Evolutionary conservation across 2,329 filamentous ascomycete genomes (phyloP).

Genomic region (Colletotrichum gloeosporioides): DNA sequence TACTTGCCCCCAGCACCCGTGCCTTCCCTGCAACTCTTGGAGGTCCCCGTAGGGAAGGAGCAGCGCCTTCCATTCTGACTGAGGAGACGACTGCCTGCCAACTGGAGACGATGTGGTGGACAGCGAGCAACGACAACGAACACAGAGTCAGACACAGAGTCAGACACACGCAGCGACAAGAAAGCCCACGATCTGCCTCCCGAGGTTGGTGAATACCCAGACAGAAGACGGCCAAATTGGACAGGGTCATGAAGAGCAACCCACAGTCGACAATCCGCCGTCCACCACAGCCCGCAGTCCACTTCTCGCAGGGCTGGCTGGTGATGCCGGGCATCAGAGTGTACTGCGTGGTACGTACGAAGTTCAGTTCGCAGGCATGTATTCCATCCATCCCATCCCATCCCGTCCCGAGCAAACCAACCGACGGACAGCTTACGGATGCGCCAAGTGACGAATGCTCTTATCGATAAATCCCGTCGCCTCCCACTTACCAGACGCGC

Average conservation of each 20-base stretch:
- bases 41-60: too few relatives aligned
- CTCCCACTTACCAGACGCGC: constrained; percentile 12
- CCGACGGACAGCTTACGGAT: neutral
- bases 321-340: neutral
- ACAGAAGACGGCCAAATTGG: neutral
- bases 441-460: neutral
- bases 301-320: neutral
- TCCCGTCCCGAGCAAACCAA: neutral
- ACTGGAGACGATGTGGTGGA: neutral
- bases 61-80: neutral
- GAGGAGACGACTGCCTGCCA: neutral
- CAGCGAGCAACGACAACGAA: neutral
- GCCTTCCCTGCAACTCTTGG: neutral
- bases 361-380: neutral
- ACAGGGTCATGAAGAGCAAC: neutral
- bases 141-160: neutral
- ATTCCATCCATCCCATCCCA: neutral
- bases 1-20: neutral
- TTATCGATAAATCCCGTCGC: constrained; percentile 2
- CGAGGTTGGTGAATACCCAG: neutral
- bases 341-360: too few relatives aligned
- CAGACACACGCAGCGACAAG: neutral
- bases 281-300: neutral
- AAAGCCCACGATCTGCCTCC: neutral
- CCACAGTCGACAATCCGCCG: neutral